phyloP scores from a whole-genome alignment of 1,139 yeast species.

The Blastobotrys niveus region DNA sequence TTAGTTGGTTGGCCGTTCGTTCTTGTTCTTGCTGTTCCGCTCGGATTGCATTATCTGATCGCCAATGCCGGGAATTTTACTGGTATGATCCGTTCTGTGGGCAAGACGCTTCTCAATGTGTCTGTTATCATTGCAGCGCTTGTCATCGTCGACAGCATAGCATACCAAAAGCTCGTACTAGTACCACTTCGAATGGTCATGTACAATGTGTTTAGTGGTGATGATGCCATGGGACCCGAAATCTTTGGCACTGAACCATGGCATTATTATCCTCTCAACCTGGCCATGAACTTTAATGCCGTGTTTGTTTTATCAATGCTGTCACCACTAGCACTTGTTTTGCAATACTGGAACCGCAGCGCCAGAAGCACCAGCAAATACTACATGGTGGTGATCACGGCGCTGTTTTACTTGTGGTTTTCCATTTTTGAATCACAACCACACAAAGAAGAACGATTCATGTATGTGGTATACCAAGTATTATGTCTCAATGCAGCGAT shows the following conservation, averaged over 20 bases:
- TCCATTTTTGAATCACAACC: slow-evolving; percentile 66
- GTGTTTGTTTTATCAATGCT: slow-evolving; percentile 44
- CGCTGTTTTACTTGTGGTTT: slow-evolving; percentile 59
- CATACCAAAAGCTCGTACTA: slow-evolving; percentile 55
- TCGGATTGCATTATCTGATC: slow-evolving; percentile 32
- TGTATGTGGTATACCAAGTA: slow-evolving; percentile 78
- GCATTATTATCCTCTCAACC: slow-evolving; percentile 62
- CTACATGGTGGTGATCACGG: slow-evolving; percentile 14
- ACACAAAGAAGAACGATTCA: slow-evolving; percentile 88
- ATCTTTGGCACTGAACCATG: slow-evolving; percentile 90
- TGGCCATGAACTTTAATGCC: slow-evolving; percentile 67
- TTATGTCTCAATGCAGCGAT: slow-evolving; percentile 61
- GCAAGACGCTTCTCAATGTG: slow-evolving; percentile 12
- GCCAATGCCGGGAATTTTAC: neutral
- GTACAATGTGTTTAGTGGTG: slow-evolving; percentile 74
- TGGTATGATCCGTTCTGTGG: neutral
- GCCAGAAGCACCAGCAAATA: slow-evolving; percentile 13
- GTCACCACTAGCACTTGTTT: slow-evolving; percentile 34
- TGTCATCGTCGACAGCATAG: slow-evolving; percentile 53
- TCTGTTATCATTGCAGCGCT: slow-evolving; percentile 30
- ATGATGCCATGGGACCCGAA: slow-evolving; percentile 70
- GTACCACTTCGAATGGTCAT: slow-evolving; percentile 80
- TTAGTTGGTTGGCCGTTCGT: slow-evolving; percentile 91
- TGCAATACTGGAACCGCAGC: too few relatives aligned
- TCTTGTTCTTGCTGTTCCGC: slow-evolving; percentile 58